These are phyloP conservation scores for Postia placenta DNA, from an alignment of 768 basidiomycete species.

Conservation along the genomic window DNA sequence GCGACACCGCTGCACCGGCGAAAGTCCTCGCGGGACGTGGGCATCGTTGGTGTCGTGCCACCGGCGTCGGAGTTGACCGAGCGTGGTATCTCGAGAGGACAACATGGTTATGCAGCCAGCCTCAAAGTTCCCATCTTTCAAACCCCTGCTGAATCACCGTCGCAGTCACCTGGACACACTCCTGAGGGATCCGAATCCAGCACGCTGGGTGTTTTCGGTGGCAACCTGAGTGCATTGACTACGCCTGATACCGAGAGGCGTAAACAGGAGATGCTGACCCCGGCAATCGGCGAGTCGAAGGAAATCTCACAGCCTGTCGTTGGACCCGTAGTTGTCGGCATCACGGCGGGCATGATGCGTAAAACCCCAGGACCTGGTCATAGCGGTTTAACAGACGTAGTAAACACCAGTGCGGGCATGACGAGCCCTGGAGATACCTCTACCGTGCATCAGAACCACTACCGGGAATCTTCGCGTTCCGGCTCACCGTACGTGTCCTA, in stretches of 20 bases:
- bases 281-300: constrained; percentile 57
- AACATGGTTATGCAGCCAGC: neutral
- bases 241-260: constrained; percentile 17
- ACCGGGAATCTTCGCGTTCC: constrained; percentile 2
- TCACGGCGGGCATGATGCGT: constrained; percentile 14
- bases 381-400: neutral
- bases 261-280: constrained; percentile 37
- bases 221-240: neutral
- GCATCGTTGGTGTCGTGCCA: constrained; percentile 43
- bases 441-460: neutral
- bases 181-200: constrained; percentile 16
- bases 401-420: neutral
- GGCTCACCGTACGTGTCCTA: constrained; percentile 48
- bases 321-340: constrained; percentile 50
- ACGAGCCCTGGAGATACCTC: neutral
- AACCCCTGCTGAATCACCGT: constrained; percentile 25
- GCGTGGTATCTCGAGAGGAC: neutral
- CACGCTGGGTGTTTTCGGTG: neutral
- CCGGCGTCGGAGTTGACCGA: constrained; percentile 15
- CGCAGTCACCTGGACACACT: constrained; percentile 22
- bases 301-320: constrained; percentile 55
- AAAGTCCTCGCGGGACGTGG: constrained; percentile 43
- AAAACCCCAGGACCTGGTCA: neutral
- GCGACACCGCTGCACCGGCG: constrained; percentile 22
- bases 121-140: constrained; percentile 30